Percentiles rank a stretch among this genome's conserved stretches.
These are phyloP conservation scores for Dictyostelium capitatum DNA, from an alignment of 78 protist genomes.

Conservation along the genomic window DNA sequence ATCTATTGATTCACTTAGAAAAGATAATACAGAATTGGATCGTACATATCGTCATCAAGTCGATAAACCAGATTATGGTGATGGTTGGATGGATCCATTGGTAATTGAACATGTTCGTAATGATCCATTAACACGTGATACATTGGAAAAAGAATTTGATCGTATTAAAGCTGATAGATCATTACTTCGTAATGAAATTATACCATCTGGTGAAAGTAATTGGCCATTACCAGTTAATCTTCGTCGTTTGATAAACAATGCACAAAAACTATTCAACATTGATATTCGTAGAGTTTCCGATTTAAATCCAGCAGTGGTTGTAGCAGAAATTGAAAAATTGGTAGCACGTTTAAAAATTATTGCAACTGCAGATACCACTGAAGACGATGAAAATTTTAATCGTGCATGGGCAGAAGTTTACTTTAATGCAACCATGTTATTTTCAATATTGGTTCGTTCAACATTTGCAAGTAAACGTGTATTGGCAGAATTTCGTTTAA, in stretches of 20 bases:
- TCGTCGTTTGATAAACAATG: conserved; percentile 92
- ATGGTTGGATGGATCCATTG: conserved; percentile 86
- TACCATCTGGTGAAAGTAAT: conserved; percentile 62
- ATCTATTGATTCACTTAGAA: conserved; percentile 55
- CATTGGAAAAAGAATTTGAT: conserved; percentile 79
- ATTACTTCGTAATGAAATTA: conserved; percentile 62
- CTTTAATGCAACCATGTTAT: conserved; percentile 89
- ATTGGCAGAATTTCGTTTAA: conserved; percentile 87
- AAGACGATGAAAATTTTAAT: conserved; percentile 3
- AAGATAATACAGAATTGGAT: conserved; percentile 53
- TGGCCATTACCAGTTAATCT: conserved; percentile 94
- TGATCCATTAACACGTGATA: conserved; percentile 49
- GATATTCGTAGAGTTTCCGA: conserved; percentile 48
- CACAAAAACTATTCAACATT: conserved; percentile 88
- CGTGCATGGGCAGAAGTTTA: conserved; percentile 86
- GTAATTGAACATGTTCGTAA: conserved; percentile 76
- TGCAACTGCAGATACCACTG: conserved; percentile 84
- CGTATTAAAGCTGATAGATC: conserved; percentile 75
- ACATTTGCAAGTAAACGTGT: conserved; percentile 90
- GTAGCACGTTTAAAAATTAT: conserved; percentile 43
- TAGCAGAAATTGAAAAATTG: conserved; percentile 14
- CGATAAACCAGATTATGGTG: conserved; percentile 75
- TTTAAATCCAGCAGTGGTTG: conserved; percentile 65
- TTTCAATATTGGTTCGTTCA: conserved; percentile 86
- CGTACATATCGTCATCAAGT: conserved; percentile 34